Evolutionary conservation across 2,329 filamentous ascomycete genomes (phyloP).

Genomic region (Sporothrix globosa): DNA sequence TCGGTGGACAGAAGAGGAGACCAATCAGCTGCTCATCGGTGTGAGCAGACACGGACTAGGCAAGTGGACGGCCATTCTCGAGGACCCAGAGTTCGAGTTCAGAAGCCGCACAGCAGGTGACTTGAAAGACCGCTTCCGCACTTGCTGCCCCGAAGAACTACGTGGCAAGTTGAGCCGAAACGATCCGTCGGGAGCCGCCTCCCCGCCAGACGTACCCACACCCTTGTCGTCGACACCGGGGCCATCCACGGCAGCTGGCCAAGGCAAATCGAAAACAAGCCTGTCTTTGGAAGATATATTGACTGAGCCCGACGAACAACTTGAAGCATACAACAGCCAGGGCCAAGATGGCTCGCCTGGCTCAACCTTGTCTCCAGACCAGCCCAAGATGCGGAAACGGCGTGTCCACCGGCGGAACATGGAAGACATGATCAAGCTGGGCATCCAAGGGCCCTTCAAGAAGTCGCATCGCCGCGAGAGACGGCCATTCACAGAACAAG

Average conservation of each 20-base stretch:
- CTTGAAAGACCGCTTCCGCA: slow-evolving; percentile 67
- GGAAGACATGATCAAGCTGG: slow-evolving; percentile 54
- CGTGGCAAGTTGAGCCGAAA: slow-evolving; percentile 47
- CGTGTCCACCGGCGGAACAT: slow-evolving; percentile 51
- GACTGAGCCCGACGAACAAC: slow-evolving; percentile 50
- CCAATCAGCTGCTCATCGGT: slow-evolving; percentile 63
- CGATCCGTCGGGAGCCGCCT: slow-evolving; percentile 24
- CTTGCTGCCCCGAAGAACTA: slow-evolving; percentile 66
- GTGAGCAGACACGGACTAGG: slow-evolving; percentile 66
- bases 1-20: slow-evolving; percentile 69
- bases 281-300: slow-evolving; percentile 60
- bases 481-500: slow-evolving; percentile 63
- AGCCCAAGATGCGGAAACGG: slow-evolving; percentile 43
- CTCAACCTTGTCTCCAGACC: slow-evolving; percentile 32
- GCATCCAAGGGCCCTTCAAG: slow-evolving; percentile 65
- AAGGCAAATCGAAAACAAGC: slow-evolving; percentile 51
- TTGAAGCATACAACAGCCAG: slow-evolving; percentile 36
- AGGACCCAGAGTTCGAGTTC: slow-evolving; percentile 63
- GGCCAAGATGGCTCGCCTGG: slow-evolving; percentile 30
- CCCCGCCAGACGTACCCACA: slow-evolving; percentile 16
- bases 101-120: slow-evolving; percentile 65
- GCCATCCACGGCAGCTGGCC: slow-evolving; percentile 21
- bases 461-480: slow-evolving; percentile 64
- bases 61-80: slow-evolving; percentile 66
- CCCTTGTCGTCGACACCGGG: not conserved